Evolutionary conservation across 2,329 filamentous ascomycete species (phyloP), one percentile per base, ranked within the genome.

Genomic region (Penicillium concentricum): DNA sequence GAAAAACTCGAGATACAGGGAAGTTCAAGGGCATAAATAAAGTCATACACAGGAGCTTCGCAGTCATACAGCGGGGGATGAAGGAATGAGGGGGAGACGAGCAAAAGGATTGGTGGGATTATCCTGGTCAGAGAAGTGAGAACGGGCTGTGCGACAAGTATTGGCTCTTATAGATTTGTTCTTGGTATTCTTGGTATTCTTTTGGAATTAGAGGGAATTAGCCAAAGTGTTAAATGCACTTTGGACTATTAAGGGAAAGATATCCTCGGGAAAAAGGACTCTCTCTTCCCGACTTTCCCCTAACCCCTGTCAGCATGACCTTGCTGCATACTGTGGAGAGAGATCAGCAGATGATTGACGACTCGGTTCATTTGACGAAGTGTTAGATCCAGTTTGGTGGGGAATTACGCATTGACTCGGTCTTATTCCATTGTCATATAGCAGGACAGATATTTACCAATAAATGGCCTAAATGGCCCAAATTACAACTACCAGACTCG

Each of bases 341-440:
- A 54, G 42, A 44, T 55, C 52, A 55, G 61, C 57, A 56, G 57
- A 48, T 37, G 12, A 39, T 28, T 47, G 50, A 53, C 54, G 56
- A 58, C 52, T 62, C 58, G 54, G 54, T 39, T 59, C 12, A 15
- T 18, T 61, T 61, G 22, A 48, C 56, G 56, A 63, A 32, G 8
- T 53, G 45, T 44, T 51, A 55, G 38, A 49, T 47, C 9, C 18
- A 24, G 32, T 32, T 26, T 2, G 20, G 47, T 42, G 48, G 32
- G 47, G 41, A 50, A 35, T 42, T 22, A 46, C 13, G 50, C 50
- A 52, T 9, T 46, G 50, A 38, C 50, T 52, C 50, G 22, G 39
- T 54, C 51, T 28, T 44, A 41, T 46, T 56, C 43, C 24, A 28
- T 45, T 45, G 50, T 45, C 50, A 37, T 52, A 45, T 52, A 30